phyloP scores from a whole-genome alignment of 495 filamentous ascomycete genomes.

The Lepidopterella palustris region DNA sequence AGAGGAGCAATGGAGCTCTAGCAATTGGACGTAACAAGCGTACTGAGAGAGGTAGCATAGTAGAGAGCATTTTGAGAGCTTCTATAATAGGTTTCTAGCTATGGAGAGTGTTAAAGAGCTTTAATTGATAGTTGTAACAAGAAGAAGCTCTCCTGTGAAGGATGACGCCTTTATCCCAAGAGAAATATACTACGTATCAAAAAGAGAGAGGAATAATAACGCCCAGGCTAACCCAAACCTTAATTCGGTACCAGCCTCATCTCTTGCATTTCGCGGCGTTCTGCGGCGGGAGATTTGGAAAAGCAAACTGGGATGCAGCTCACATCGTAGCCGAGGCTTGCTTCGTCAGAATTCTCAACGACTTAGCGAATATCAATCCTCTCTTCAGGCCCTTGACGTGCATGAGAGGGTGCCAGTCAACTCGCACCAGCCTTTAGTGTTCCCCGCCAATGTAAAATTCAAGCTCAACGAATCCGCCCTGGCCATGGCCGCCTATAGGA shows the following conservation, averaged over 20 bases:
- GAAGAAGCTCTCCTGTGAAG: neutral
- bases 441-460: neutral
- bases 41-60: neutral
- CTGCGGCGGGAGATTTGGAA: neutral
- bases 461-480: neutral
- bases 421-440: neutral
- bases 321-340: neutral
- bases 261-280: neutral
- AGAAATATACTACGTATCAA: too few relatives aligned
- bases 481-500: neutral
- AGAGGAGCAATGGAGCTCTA: neutral
- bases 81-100: neutral
- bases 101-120: neutral
- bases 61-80: neutral
- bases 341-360: neutral
- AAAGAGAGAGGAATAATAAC: neutral
- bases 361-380: neutral
- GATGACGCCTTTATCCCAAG: neutral
- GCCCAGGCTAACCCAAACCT: neutral
- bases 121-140: neutral
- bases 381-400: neutral
- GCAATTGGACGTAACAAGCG: neutral
- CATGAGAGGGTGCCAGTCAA: neutral
- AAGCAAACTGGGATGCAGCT: neutral
- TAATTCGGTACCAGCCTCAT: neutral